A percentile compares a stretch with the other conserved stretches of the same genome.
Evolutionary conservation across 495 filamentous ascomycete genomes (phyloP).

Genomic region (Talaromyces thailandensis): DNA sequence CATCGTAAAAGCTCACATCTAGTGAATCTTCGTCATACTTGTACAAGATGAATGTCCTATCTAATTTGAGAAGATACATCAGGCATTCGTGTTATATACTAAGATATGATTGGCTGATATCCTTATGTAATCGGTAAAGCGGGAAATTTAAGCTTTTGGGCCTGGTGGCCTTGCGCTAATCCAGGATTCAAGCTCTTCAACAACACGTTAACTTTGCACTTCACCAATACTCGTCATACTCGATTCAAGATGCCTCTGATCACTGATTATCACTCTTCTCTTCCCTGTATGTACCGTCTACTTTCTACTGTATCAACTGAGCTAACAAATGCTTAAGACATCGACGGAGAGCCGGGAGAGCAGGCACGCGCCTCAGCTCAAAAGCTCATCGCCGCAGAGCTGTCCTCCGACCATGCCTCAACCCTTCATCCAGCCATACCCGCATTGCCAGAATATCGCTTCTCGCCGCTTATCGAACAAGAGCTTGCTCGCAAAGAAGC

Average conservation of each 20-base stretch:
- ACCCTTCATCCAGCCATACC: conserved; percentile 33
- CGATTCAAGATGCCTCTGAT: conserved; percentile 48
- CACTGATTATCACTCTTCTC: conserved; percentile 67
- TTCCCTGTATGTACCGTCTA: conserved; percentile 58
- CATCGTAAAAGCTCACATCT: too few relatives aligned
- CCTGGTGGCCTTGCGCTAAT: not conserved
- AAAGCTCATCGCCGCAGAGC: conserved; percentile 57
- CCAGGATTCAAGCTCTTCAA: not conserved
- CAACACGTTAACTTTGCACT: not conserved
- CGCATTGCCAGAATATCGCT: conserved; percentile 27
- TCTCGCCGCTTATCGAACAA: conserved; percentile 51
- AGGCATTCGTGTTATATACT: not conserved
- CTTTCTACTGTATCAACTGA: not conserved
- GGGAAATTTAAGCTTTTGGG: not conserved
- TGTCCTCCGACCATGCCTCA: conserved; percentile 33
- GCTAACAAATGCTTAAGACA: conserved; percentile 39
- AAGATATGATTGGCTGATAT: not conserved
- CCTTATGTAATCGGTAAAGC: not conserved
- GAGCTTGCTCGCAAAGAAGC: conserved; percentile 53
- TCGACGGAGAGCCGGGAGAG: conserved; percentile 58
- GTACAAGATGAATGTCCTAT: too few relatives aligned
- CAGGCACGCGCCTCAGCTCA: conserved; percentile 47
- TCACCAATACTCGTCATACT: not conserved
- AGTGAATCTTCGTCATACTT: too few relatives aligned
- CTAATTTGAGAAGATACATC: too few relatives aligned